phyloP scores from a whole-genome alignment of 1,284 basidiomycete genomes.

The Earliella scabrosa region DNA sequence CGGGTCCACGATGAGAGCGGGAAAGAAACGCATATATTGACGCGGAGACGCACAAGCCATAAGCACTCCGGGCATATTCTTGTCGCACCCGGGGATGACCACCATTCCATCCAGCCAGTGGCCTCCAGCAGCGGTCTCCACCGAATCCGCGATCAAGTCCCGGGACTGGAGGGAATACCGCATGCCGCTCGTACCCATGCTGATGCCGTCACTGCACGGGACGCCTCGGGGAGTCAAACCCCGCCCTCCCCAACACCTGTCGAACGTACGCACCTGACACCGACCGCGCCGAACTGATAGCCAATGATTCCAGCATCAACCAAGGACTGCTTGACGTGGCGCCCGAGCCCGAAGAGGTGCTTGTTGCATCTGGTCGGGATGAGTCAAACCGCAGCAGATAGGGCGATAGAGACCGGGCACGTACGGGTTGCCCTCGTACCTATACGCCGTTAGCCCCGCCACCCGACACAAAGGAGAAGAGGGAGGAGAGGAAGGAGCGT shows the following conservation, averaged over 20 bases:
- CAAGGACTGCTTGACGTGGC: slow-evolving; percentile 85
- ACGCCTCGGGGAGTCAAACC: not conserved
- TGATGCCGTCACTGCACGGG: slow-evolving; percentile 82
- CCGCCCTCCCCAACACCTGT: too few species aligned
- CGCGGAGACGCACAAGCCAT: slow-evolving; percentile 78
- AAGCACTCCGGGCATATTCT: slow-evolving; percentile 96
- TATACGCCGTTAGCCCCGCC: slow-evolving; percentile 17
- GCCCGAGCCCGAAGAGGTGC: slow-evolving; percentile 89
- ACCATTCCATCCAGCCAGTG: slow-evolving; percentile 99
- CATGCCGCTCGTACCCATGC: slow-evolving; percentile 95
- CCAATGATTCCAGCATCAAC: slow-evolving; percentile 79
- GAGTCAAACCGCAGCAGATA: slow-evolving; percentile 13
- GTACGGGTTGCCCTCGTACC: slow-evolving; percentile 48
- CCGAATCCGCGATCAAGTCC: slow-evolving; percentile 96
- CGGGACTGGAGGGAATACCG: slow-evolving; percentile 94
- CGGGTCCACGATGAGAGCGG: not conserved
- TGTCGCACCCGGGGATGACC: slow-evolving; percentile 95
- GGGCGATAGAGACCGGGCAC: slow-evolving; percentile 29
- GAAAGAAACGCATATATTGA: slow-evolving; percentile 21
- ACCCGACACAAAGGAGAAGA: too few species aligned
- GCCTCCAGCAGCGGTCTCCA: slow-evolving; percentile 95
- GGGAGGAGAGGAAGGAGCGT: not conserved
- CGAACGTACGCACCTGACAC: slow-evolving; percentile 58
- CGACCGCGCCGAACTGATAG: slow-evolving; percentile 97
- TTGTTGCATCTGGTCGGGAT: slow-evolving; percentile 77